phyloP scores from a whole-genome alignment of 768 basidiomycete species.

The Russula sp. region DNA sequence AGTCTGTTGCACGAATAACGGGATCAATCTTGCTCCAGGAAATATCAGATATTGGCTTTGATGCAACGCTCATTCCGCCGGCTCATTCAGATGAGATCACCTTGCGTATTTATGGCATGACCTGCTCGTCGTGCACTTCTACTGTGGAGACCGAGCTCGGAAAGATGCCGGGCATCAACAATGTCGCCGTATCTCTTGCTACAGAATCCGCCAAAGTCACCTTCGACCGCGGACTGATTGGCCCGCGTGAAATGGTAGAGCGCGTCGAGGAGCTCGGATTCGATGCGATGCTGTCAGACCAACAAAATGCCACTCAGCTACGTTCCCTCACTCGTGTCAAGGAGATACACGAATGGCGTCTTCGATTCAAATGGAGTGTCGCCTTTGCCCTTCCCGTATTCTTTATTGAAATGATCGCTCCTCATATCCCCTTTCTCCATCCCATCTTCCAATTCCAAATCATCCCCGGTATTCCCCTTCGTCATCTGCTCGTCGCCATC shows the following conservation, averaged over 20 bases:
- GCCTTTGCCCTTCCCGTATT: conserved; percentile 91
- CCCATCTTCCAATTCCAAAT: conserved; percentile 44
- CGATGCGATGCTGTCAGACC: conserved; percentile 78
- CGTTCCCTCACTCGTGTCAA: conserved; percentile 81
- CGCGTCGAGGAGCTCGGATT: conserved; percentile 84
- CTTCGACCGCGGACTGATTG: conserved; percentile 67
- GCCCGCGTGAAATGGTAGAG: conserved; percentile 84
- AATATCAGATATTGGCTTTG: conserved; percentile 90
- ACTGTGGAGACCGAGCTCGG: conserved; percentile 67
- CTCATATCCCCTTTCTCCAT: conserved; percentile 54
- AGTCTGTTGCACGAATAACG: not conserved
- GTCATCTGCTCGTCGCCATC: conserved; percentile 65
- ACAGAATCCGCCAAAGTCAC: conserved; percentile 68
- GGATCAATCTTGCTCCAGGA: conserved; percentile 41
- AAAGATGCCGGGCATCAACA: conserved; percentile 63
- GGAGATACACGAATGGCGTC: conserved; percentile 87
- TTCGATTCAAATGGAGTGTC: conserved; percentile 65
- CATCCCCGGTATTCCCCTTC: conserved; percentile 66
- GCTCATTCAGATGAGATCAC: conserved; percentile 58
- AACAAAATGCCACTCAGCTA: conserved; percentile 75
- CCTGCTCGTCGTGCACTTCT: conserved; percentile 72
- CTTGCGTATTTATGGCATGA: conserved; percentile 88
- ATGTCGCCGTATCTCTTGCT: conserved; percentile 65
- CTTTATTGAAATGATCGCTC: conserved; percentile 80
- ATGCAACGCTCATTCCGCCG: conserved; percentile 68